Evolutionary conservation across 2,329 filamentous ascomycete species (phyloP).

Genomic region (Scytalidium lignicola): DNA sequence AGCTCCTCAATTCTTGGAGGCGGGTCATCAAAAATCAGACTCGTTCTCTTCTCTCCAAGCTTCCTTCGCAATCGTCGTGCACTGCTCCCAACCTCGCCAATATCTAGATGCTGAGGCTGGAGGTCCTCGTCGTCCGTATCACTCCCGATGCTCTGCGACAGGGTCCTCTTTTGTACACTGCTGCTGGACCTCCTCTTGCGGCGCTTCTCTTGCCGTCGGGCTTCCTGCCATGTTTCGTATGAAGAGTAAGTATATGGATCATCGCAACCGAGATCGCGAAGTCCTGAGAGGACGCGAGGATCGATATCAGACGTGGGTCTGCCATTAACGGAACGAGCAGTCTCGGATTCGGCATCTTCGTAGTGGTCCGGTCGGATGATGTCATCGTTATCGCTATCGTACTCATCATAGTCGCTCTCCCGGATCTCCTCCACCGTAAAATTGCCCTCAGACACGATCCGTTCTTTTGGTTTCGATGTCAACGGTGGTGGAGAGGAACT

Average conservation of each 20-base stretch:
- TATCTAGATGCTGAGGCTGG: slow-evolving; percentile 20
- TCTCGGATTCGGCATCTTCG: slow-evolving; percentile 27
- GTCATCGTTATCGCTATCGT: slow-evolving; percentile 20
- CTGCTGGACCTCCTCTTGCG: slow-evolving; percentile 23
- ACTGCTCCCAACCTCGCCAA: slow-evolving; percentile 25
- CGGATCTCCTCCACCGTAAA: slow-evolving; percentile 27
- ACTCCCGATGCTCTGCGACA: slow-evolving; percentile 27
- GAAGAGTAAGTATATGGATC: slow-evolving; percentile 5
- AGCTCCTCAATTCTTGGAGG: slow-evolving; percentile 27
- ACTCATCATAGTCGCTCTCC: slow-evolving; percentile 22
- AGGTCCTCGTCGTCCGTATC: slow-evolving; percentile 30
- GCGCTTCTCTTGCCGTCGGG: slow-evolving; percentile 18
- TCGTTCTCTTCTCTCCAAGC: slow-evolving; percentile 21
- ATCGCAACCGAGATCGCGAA: slow-evolving; percentile 19
- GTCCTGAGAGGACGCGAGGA: slow-evolving; percentile 10
- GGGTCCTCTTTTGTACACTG: slow-evolving; percentile 25
- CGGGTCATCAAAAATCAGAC: slow-evolving; percentile 29
- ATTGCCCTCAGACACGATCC: slow-evolving; percentile 18
- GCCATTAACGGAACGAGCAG: slow-evolving; percentile 3
- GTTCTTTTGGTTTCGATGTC: slow-evolving; percentile 1
- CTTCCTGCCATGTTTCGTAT: slow-evolving; percentile 17
- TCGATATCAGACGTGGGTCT: slow-evolving; percentile 15
- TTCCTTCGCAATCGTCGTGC: slow-evolving; percentile 27
- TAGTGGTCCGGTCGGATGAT: slow-evolving; percentile 27
- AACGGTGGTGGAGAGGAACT: slow-evolving; percentile 9